Conservation (phyloP, 495 filamentous ascomycete genomes). For the Penicillium daleae region DNA sequence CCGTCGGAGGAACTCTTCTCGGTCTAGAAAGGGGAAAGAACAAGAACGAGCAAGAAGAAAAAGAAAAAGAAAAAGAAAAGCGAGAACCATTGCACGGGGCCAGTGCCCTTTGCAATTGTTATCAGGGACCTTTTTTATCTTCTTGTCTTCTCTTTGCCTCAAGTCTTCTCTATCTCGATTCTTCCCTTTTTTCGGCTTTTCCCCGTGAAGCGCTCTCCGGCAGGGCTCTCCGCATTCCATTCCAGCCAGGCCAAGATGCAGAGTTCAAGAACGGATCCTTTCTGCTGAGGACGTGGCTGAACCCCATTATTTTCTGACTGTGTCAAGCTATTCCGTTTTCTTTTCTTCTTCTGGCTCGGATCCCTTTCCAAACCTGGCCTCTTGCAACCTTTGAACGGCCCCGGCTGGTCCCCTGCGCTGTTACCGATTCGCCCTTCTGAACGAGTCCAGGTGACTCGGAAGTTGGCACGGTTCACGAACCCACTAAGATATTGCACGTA, state of each 20-base stretch:
- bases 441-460: slow-evolving; percentile 53
- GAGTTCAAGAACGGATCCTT: slow-evolving; percentile 49
- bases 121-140: slow-evolving; percentile 37
- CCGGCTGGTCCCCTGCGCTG: slow-evolving; percentile 38
- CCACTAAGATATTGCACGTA: slow-evolving; percentile 31
- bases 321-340: slow-evolving; percentile 39
- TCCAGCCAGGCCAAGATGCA: slow-evolving; percentile 55
- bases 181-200: slow-evolving; percentile 16
- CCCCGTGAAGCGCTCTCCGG: slow-evolving; percentile 48
- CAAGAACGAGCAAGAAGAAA: slow-evolving; percentile 5
- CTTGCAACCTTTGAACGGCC: slow-evolving; percentile 36
- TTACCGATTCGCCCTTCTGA: slow-evolving; percentile 42
- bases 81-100: slow-evolving; percentile 37
- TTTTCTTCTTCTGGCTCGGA: slow-evolving; percentile 40
- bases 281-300: slow-evolving; percentile 54
- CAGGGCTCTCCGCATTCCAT: slow-evolving; percentile 53
- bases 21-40: slow-evolving; percentile 3
- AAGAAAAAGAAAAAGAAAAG: neutral
- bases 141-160: slow-evolving; percentile 12
- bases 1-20: slow-evolving; percentile 19
- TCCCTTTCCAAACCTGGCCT: slow-evolving; percentile 37
- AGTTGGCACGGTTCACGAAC: slow-evolving; percentile 43
- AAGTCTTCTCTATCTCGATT: neutral
- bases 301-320: slow-evolving; percentile 37
- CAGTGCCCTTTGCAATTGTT: slow-evolving; percentile 44